Conservation (phyloP, 768 basidiomycete genomes). For the Tephrocybe sp. region DNA sequence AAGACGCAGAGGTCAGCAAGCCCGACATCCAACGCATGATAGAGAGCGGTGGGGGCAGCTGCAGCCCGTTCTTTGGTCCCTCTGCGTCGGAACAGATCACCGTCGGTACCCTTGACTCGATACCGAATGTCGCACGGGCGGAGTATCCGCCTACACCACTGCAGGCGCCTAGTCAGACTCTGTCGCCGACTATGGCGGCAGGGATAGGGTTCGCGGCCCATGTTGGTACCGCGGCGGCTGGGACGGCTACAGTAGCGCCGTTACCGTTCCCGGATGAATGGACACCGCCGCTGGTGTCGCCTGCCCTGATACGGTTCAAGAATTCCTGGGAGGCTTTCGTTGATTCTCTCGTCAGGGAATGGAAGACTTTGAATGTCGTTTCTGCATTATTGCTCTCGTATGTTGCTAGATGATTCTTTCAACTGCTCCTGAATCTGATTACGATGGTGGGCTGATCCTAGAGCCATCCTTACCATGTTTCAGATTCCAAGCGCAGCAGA, state of each 20-base stretch:
- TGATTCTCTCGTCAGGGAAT: slow-evolving; percentile 66
- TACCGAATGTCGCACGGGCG: slow-evolving; percentile 3
- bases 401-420: too few species aligned
- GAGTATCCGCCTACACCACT: slow-evolving; percentile 9
- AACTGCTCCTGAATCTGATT: too few species aligned
- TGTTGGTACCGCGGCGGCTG: slow-evolving; percentile 21
- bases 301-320: slow-evolving; percentile 64
- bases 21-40: slow-evolving; percentile 66
- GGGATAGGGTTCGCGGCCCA: slow-evolving; percentile 27
- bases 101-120: slow-evolving; percentile 10
- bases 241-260: slow-evolving; percentile 19
- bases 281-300: slow-evolving; percentile 55
- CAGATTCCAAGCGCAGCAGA: slow-evolving; percentile 52
- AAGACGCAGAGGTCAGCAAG: slow-evolving; percentile 75
- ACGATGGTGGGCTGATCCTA: slow-evolving; percentile 26
- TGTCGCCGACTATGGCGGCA: slow-evolving; percentile 23
- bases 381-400: slow-evolving; percentile 59
- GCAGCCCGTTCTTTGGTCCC: slow-evolving; percentile 12
- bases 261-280: slow-evolving; percentile 57
- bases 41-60: slow-evolving; percentile 15
- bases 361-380: slow-evolving; percentile 76
- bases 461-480: slow-evolving; percentile 71
- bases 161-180: slow-evolving; percentile 4
- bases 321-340: slow-evolving; percentile 53
- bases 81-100: slow-evolving; percentile 12